Evolutionary conservation across 164 flowering plant genomes (phyloP).

Genomic region (Dillenia suffruticosa): DNA sequence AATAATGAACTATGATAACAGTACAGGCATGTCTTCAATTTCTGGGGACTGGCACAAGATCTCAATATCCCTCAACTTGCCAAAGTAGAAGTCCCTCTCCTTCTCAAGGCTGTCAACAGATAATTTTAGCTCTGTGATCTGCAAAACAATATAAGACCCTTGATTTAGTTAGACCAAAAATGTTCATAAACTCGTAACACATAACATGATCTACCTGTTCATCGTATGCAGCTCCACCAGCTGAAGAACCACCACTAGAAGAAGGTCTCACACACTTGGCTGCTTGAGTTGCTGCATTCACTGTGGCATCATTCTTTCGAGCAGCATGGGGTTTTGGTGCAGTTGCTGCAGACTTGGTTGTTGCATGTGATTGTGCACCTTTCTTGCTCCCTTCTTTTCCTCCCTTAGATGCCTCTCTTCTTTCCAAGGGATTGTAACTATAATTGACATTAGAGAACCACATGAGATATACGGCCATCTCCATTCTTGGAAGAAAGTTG

Average conservation of each 20-base stretch:
- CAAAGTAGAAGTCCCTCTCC: conserved; percentile 95
- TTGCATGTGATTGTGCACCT: conserved; percentile 39
- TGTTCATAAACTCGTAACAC: not conserved
- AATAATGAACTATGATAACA: not conserved
- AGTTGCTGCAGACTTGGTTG: conserved; percentile 43
- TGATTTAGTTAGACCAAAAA: not conserved
- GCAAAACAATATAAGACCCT: conserved; percentile 17
- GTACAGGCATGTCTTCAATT: conserved; percentile 63
- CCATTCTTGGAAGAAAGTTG: no score
- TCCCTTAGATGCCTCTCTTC: conserved; percentile 81
- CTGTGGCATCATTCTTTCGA: conserved; percentile 40
- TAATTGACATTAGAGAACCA: conserved; percentile 4
- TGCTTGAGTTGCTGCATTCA: conserved; percentile 28
- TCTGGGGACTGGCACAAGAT: conserved; percentile 81
- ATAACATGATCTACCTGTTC: conserved; percentile 44
- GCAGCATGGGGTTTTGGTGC: conserved; percentile 48
- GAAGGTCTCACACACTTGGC: conserved; percentile 54
- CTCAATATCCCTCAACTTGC: conserved; percentile 89
- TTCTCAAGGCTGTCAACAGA: conserved; percentile 90
- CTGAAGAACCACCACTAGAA: conserved; percentile 37
- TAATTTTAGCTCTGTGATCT: conserved; percentile 94
- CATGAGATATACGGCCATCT: not conserved
- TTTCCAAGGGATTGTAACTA: conserved; percentile 89
- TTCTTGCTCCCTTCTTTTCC: conserved; percentile 73
- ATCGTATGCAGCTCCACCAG: conserved; percentile 59